Conservation (phyloP, 1,139 yeast species). For the Protomyces inundatus region DNA sequence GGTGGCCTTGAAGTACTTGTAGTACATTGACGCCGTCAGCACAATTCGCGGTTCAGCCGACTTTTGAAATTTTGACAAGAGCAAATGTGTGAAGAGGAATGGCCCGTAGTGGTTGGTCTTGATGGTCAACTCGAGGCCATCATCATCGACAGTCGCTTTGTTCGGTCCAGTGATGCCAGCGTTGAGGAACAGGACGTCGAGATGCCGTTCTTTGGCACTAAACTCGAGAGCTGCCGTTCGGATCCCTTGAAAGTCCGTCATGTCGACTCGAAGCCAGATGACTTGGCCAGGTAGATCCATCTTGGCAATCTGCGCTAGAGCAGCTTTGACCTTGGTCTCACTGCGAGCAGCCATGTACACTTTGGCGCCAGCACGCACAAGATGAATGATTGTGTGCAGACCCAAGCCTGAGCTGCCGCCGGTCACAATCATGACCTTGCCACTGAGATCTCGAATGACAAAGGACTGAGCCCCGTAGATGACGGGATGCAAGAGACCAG, state of each 20-base stretch:
- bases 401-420: constrained; percentile 33
- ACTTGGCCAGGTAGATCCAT: constrained; percentile 34
- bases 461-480: constrained; percentile 37
- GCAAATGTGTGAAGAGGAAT: constrained; percentile 58
- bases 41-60: constrained; percentile 46
- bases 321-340: constrained; percentile 39
- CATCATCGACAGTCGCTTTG: constrained; percentile 30
- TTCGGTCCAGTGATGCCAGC: constrained; percentile 30
- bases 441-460: constrained; percentile 46
- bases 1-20: constrained; percentile 39
- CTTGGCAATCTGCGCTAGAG: constrained; percentile 38
- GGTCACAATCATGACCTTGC: constrained; percentile 36
- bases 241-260: constrained; percentile 42
- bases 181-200: constrained; percentile 32
- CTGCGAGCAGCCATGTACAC: constrained; percentile 46
- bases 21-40: constrained; percentile 66
- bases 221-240: constrained; percentile 28
- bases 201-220: constrained; percentile 25
- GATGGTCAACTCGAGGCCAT: constrained; percentile 48
- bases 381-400: constrained; percentile 31
- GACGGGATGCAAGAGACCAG: constrained; percentile 8
- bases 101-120: constrained; percentile 79
- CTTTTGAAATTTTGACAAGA: constrained; percentile 50
- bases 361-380: constrained; percentile 42
- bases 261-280: constrained; percentile 40